phyloP scores from a whole-genome alignment of 1,284 basidiomycete species.

The Pseudomicrostroma phylloplanum region DNA sequence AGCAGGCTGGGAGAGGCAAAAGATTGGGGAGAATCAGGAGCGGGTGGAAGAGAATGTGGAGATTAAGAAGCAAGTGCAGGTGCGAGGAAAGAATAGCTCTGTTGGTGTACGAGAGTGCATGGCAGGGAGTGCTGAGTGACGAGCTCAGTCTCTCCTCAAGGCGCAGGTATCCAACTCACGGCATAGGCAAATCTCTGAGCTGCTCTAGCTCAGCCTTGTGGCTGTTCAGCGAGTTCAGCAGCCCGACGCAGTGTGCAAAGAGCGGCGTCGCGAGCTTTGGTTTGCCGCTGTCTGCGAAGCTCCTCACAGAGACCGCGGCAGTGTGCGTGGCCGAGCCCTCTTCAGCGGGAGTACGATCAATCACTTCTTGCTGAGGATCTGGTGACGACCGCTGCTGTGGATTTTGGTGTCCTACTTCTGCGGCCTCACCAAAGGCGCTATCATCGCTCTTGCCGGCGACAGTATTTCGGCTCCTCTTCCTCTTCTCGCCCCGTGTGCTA shows the following conservation, averaged over 20 bases:
- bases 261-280: slow-evolving; percentile 17
- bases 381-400: too few relatives aligned
- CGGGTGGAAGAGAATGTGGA: background rate
- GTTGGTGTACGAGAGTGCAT: too few relatives aligned
- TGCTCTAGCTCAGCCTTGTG: slow-evolving; percentile 30
- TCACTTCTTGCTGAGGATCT: too few relatives aligned
- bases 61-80: background rate
- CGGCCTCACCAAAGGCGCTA: too few relatives aligned
- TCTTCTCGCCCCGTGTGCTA: background rate
- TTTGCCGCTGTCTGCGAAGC: background rate
- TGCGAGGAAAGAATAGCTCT: background rate
- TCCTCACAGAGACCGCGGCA: background rate
- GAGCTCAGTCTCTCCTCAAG: too few relatives aligned
- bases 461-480: background rate
- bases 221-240: slow-evolving; percentile 21
- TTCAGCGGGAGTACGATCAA: too few relatives aligned
- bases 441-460: too few relatives aligned
- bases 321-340: too few relatives aligned
- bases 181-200: slow-evolving; percentile 27
- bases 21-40: background rate
- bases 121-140: too few relatives aligned
- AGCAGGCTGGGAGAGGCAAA: background rate
- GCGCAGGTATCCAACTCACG: background rate
- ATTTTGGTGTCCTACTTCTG: too few relatives aligned
- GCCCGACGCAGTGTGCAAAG: slow-evolving; percentile 24